These are phyloP conservation scores for Mortierella sp. DNA, from an alignment of 371 early-diverging fungal genomes.

Conservation along the genomic window DNA sequence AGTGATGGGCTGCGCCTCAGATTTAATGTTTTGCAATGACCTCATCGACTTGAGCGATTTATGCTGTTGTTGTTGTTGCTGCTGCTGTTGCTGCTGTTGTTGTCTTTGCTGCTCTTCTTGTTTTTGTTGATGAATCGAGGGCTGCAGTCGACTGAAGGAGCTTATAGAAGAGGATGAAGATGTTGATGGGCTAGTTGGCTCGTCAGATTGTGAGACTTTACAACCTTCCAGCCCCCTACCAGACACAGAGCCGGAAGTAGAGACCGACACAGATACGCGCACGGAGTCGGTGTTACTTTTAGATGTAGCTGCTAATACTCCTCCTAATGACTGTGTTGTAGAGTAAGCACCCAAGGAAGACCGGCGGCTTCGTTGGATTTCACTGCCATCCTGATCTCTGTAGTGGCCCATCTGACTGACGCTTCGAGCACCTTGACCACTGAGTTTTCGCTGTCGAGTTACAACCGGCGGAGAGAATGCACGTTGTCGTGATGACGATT, in stretches of 20 bases:
- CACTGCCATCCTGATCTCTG: constrained; percentile 1
- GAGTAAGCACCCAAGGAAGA: constrained; percentile 13
- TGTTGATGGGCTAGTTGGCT: constrained; percentile 34
- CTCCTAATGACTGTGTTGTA: not conserved
- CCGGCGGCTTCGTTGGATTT: constrained; percentile 8
- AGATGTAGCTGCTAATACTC: not conserved
- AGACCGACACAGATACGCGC: constrained; percentile 11
- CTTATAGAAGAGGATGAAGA: constrained; percentile 27
- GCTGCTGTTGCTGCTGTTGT: constrained; percentile 4
- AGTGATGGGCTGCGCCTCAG: constrained; percentile 27
- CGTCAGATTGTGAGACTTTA: constrained; percentile 14
- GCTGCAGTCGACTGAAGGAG: constrained; percentile 21
- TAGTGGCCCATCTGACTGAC: constrained; percentile 8
- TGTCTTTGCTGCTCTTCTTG: constrained; percentile 8
- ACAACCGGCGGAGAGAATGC: constrained; percentile 5
- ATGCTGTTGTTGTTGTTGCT: constrained; percentile 5
- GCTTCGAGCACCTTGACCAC: constrained; percentile 3
- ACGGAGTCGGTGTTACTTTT: not conserved
- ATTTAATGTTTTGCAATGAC: constrained; percentile 20
- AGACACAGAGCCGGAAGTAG: constrained; percentile 14
- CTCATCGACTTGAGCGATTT: constrained; percentile 11
- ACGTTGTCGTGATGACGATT: not conserved
- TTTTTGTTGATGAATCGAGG: not conserved
- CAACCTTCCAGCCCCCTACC: constrained; percentile 16
- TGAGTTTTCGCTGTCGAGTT: constrained; percentile 6